These are phyloP conservation scores for Abrus pulchellus DNA, from an alignment of 306 rosid species.

Conservation along the genomic window DNA sequence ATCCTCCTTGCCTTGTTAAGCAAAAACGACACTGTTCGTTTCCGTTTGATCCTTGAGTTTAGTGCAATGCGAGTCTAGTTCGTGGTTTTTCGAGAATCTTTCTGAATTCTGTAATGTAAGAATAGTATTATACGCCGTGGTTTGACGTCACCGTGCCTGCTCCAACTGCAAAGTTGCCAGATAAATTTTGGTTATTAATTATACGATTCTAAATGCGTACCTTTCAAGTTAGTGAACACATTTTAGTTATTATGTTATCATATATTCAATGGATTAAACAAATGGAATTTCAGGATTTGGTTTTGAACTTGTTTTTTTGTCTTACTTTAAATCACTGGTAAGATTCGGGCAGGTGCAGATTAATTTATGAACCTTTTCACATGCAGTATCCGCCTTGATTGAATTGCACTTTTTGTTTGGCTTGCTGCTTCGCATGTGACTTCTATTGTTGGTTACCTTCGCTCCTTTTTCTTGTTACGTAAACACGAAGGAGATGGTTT, in stretches of 20 bases:
- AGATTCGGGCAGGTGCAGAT: conserved; percentile 1
- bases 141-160: neutral
- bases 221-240: neutral
- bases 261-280: neutral
- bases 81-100: neutral
- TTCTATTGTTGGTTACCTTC: neutral
- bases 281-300: neutral
- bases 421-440: conserved; percentile 3
- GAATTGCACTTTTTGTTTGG: conserved; percentile 15
- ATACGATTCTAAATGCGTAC: neutral
- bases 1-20: neutral
- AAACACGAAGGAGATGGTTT: conserved; percentile 8
- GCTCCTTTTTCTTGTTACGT: neutral
- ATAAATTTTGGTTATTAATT: neutral
- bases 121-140: neutral
- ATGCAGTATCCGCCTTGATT: conserved; percentile 32
- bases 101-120: conserved; percentile 15
- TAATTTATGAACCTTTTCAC: conserved; percentile 20
- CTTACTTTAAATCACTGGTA: neutral
- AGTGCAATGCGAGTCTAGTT: neutral
- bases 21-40: neutral
- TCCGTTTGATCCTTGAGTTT: conserved; percentile 7
- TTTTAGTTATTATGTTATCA: conserved; percentile 4
- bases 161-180: conserved; percentile 1
- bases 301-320: neutral